Base-by-base conservation (phyloP, 2,329 filamentous ascomycete species). In the Trichoderma harzianum region DNA sequence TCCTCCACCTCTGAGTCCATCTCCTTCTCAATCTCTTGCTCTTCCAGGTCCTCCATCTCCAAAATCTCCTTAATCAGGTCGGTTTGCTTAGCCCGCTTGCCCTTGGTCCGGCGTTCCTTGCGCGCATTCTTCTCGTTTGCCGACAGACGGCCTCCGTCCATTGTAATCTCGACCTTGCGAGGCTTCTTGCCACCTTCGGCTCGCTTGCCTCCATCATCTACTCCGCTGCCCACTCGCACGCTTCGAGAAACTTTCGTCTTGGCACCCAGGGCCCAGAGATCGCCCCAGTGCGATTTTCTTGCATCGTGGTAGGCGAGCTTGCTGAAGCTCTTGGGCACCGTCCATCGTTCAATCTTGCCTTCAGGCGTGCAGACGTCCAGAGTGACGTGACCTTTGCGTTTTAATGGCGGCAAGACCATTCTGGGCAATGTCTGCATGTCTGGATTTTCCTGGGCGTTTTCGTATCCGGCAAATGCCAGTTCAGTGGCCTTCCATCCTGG, bases 261-360 rank as follows among this genome's bases (percentile, higher is more conserved):
- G 26, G 95, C 95, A 0, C 96, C 96, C 0, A 98, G 85, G 0
- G 95, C 94, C 96, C 96, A 99, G 11, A 98, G 85, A 79, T 98
- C 96, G 51, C 96, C 96, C 96, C 95, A 98, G 68, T 84, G 84
- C 0, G 92, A 88, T 83, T 99, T 99, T 73, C 96, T 90, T 43
- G 96, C 96, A 79, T 98, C 96, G 76, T 93, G 93, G 83, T 95
- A 98, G 1, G 94, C 94, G 77, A 92, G 90, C 76, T 88, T 91
- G 80, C 91, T 91, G 82, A 91, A 96, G 72, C 91, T 94, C 76
- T 90, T 90, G 2, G 95, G 93, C 0, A 99, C 91, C 0, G 92
- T 96, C 96, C 96, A 99, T 70, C 96, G 93, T 84, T 99, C 95
- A 39, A 98, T 90, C 55, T 88, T 90, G 36, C 93, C 96, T 1